A percentile compares a stretch with the other conserved stretches of the same genome.
These are phyloP conservation scores for Tolypocladium amazonense DNA, from an alignment of 2,329 filamentous ascomycete species.

Conservation along the genomic window DNA sequence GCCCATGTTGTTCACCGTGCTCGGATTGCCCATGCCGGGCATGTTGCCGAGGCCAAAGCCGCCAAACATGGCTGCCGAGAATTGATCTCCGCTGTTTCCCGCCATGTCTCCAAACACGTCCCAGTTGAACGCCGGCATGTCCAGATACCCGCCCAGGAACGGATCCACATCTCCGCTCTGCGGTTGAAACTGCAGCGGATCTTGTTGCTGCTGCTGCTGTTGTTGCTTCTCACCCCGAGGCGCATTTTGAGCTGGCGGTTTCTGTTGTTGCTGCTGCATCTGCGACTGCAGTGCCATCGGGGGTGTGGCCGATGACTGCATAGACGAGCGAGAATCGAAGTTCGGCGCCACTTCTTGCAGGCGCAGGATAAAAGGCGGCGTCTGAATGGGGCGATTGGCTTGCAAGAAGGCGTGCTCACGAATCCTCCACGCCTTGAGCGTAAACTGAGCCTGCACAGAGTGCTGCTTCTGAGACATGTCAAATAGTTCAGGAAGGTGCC, in stretches of 20 bases:
- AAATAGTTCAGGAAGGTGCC: conserved; percentile 37
- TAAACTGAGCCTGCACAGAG: conserved; percentile 32
- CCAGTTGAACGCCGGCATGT: conserved; percentile 32
- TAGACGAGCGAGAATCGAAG: conserved; percentile 23
- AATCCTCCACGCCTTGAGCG: conserved; percentile 42
- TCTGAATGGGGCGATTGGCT: conserved; percentile 25
- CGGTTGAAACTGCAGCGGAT: neutral
- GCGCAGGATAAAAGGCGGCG: conserved; percentile 34
- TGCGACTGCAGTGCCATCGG: conserved; percentile 14
- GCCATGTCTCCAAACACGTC: conserved; percentile 29
- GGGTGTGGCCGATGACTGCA: conserved; percentile 15
- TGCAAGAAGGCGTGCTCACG: conserved; percentile 31
- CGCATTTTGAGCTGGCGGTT: neutral
- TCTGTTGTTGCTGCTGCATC: conserved; percentile 7
- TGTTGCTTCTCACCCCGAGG: neutral
- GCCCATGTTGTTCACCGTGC: conserved; percentile 1
- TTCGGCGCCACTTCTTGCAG: conserved; percentile 31
- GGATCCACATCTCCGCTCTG: conserved; percentile 26
- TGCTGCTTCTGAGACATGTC: conserved; percentile 36
- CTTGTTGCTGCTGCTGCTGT: conserved; percentile 2
- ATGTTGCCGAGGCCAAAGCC: conserved; percentile 16
- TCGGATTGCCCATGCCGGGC: conserved; percentile 7
- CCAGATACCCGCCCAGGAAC: conserved; percentile 32
- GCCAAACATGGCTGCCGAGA: conserved; percentile 20
- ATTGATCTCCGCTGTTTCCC: conserved; percentile 14